phyloP scores from a whole-genome alignment of 805 yeast species.

The Nakazawaea ishiwadae region DNA sequence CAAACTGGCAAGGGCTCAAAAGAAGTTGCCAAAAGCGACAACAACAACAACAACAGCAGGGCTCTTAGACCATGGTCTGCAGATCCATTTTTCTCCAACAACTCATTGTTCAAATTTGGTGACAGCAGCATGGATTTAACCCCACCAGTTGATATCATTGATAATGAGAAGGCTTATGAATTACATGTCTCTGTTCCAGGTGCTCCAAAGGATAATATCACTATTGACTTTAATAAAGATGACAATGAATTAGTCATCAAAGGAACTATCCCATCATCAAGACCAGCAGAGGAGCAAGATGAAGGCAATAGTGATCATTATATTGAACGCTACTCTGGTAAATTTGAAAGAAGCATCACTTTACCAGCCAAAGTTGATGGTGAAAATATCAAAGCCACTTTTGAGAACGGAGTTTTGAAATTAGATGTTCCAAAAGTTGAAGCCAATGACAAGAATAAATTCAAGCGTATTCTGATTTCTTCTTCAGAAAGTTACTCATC shows the following conservation, averaged over 20 bases:
- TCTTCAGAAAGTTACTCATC: constrained; percentile 11
- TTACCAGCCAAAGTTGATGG: constrained; percentile 39
- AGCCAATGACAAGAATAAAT: constrained; percentile 13
- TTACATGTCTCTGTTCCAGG: constrained; percentile 45
- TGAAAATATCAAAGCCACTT: constrained; percentile 39
- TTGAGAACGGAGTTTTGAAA: constrained; percentile 39
- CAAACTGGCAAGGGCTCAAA: background rate
- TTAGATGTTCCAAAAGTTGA: constrained; percentile 36
- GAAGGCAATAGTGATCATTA: constrained; percentile 17
- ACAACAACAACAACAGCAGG: constrained; percentile 5
- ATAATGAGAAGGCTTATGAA: constrained; percentile 35
- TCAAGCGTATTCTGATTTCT: constrained; percentile 20
- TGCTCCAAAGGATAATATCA: constrained; percentile 36
- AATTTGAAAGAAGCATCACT: constrained; percentile 36
- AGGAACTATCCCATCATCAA: constrained; percentile 35
- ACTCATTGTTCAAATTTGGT: constrained; percentile 9
- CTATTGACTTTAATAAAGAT: constrained; percentile 42
- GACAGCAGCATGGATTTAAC: constrained; percentile 21
- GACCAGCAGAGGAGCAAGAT: constrained; percentile 10
- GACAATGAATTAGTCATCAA: constrained; percentile 35
- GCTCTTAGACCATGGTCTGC: constrained; percentile 23
- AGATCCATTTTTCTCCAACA: constrained; percentile 17
- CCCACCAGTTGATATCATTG: constrained; percentile 44
- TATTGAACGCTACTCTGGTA: constrained; percentile 32
- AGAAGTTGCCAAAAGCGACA: constrained; percentile 12